A percentile compares a stretch with the other conserved stretches of the same genome.
Conservation (phyloP, 805 yeast genomes). For the Wickerhamiella domercqiae region DNA sequence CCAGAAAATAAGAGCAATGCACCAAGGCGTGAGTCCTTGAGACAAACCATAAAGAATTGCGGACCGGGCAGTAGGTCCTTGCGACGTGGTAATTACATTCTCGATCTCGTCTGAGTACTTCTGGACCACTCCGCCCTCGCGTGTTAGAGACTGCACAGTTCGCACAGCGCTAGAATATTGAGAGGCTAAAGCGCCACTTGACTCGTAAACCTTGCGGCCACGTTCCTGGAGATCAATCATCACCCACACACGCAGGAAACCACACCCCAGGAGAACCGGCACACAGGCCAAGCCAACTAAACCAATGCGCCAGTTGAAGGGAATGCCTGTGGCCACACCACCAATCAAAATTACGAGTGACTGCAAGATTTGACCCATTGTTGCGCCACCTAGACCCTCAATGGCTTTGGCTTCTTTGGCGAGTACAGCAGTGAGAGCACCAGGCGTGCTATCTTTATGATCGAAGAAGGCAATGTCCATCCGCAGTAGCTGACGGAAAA, state of each 20-base stretch:
- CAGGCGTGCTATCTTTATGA: conserved; percentile 25
- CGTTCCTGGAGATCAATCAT: conserved; percentile 23
- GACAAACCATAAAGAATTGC: conserved; percentile 26
- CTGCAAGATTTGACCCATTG: conserved; percentile 26
- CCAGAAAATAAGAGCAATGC: conserved; percentile 30
- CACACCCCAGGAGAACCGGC: conserved; percentile 27
- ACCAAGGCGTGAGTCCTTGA: conserved; percentile 28
- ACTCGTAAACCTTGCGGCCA: conserved; percentile 26
- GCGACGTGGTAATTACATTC: conserved; percentile 21
- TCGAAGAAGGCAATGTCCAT: conserved; percentile 27
- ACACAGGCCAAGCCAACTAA: conserved; percentile 27
- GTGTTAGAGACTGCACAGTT: conserved; percentile 28
- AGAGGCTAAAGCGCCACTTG: conserved; percentile 28
- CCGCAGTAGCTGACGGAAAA: conserved; percentile 24
- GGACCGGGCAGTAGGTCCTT: conserved; percentile 19
- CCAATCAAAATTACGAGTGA: conserved; percentile 26
- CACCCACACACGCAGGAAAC: conserved; percentile 26
- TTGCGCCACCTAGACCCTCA: conserved; percentile 29
- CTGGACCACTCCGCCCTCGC: conserved; percentile 26
- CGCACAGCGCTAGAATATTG: conserved; percentile 27
- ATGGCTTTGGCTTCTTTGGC: conserved; percentile 28
- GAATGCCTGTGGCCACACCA: conserved; percentile 27
- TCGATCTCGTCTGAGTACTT: conserved; percentile 20
- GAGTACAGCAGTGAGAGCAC: conserved; percentile 25
- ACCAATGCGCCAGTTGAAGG: conserved; percentile 28